These are phyloP conservation scores for Trichoderma guizhouense DNA, from an alignment of 2,329 filamentous ascomycete genomes.

Conservation along the genomic window DNA sequence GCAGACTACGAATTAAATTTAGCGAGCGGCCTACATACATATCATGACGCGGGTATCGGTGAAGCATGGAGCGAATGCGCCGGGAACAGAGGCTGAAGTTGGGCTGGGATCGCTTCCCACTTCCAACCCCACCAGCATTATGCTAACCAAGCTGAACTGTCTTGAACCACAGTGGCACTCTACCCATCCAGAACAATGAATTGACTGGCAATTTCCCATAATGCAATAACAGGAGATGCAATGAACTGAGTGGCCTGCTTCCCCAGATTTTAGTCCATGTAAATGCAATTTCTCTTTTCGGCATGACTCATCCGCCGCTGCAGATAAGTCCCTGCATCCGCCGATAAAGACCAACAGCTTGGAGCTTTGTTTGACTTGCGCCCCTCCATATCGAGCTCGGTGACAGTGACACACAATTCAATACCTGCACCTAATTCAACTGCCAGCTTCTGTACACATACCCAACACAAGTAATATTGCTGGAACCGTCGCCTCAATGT, in stretches of 20 bases:
- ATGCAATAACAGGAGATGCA: not conserved
- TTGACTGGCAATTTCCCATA: not conserved
- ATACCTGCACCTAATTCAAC: not conserved
- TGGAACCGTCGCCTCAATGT: slow-evolving; percentile 40
- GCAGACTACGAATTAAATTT: not conserved
- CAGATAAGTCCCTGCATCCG: not conserved
- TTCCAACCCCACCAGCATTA: not conserved
- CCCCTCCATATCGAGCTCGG: not conserved
- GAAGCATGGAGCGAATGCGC: not conserved
- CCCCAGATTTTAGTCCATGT: not conserved
- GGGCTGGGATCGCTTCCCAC: not conserved
- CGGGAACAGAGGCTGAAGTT: not conserved
- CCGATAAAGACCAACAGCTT: not conserved
- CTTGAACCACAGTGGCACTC: not conserved
- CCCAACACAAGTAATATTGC: not conserved
- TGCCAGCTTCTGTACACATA: not conserved
- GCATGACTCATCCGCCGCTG: slow-evolving; percentile 16
- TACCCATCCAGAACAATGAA: not conserved
- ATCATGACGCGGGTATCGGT: not conserved
- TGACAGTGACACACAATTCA: not conserved
- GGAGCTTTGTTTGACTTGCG: not conserved
- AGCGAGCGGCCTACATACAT: not conserved
- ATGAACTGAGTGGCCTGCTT: not conserved
- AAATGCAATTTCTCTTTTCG: not conserved
- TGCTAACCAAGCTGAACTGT: not conserved